Percentiles rank a stretch among this genome's conserved stretches.
Evolutionary conservation across 2,329 filamentous ascomycete species (phyloP).

Genomic region (Metarhizium guizhouense): DNA sequence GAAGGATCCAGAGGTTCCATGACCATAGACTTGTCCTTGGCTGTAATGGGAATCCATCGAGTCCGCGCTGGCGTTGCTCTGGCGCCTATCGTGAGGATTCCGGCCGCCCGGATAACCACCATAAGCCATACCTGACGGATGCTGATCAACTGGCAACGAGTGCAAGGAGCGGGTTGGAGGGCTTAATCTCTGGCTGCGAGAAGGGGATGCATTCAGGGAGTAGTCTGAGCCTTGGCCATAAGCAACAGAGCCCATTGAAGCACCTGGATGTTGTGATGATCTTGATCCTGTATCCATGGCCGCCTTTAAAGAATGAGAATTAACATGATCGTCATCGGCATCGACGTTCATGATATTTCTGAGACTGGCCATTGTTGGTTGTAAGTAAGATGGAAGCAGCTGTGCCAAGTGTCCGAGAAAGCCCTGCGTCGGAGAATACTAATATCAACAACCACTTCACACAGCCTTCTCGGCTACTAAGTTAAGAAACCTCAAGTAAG

Average conservation of each 20-base stretch:
- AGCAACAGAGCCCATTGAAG: constrained; percentile 24
- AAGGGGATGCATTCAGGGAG: constrained; percentile 19
- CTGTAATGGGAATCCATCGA: constrained; percentile 36
- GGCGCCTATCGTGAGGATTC: constrained; percentile 21
- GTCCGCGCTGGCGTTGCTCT: constrained; percentile 38
- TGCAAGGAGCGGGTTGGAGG: constrained; percentile 20
- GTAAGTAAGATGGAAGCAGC: constrained; percentile 28
- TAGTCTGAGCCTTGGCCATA: constrained; percentile 9
- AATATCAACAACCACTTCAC: constrained; percentile 15
- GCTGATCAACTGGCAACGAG: constrained; percentile 14
- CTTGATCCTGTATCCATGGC: constrained; percentile 30
- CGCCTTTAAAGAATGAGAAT: constrained; percentile 36
- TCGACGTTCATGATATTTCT: constrained; percentile 49
- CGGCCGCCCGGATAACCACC: constrained; percentile 15
- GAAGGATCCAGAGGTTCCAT: constrained; percentile 14
- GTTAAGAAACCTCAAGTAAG: constrained; percentile 6
- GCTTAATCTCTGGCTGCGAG: constrained; percentile 26
- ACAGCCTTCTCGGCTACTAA: constrained; percentile 31
- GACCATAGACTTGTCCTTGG: constrained; percentile 14
- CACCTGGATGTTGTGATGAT: constrained; percentile 17
- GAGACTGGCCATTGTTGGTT: constrained; percentile 42
- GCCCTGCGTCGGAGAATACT: constrained; percentile 1
- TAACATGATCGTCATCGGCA: constrained; percentile 39
- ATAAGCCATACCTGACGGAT: constrained; percentile 16
- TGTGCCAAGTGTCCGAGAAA: not conserved